These are phyloP conservation scores for Talaromyces thailandensis DNA, from an alignment of 495 filamentous ascomycete genomes.

Conservation along the genomic window DNA sequence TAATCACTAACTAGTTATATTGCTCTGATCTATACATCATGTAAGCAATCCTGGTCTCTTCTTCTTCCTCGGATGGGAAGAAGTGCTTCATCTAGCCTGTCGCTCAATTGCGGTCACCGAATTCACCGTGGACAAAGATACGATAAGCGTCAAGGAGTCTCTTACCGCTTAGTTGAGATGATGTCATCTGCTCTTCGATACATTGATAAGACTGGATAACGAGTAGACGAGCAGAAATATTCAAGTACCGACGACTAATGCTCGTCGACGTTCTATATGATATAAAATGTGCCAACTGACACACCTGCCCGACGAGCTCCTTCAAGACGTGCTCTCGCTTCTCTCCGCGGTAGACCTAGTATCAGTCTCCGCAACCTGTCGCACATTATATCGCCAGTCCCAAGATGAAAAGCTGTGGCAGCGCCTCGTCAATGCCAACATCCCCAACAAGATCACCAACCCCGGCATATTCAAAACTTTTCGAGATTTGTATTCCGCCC, in stretches of 20 bases:
- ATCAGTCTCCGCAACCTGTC: constrained; percentile 45
- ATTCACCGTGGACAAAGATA: background rate
- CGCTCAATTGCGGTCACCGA: background rate
- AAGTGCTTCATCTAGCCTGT: background rate
- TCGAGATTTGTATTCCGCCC: constrained; percentile 59
- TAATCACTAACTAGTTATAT: no score
- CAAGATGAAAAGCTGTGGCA: constrained; percentile 55
- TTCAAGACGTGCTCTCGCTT: constrained; percentile 51
- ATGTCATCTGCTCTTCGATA: background rate
- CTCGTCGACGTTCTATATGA: background rate
- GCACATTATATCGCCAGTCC: constrained; percentile 38
- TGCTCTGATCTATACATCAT: background rate
- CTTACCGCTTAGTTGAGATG: background rate
- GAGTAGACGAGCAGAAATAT: background rate
- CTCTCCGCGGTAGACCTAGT: constrained; percentile 50
- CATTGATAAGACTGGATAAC: background rate
- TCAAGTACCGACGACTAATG: background rate
- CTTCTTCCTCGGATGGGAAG: background rate
- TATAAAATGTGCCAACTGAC: constrained; percentile 17
- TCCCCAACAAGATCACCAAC: constrained; percentile 38
- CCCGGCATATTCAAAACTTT: constrained; percentile 52
- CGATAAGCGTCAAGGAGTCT: background rate
- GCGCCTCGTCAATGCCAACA: constrained; percentile 48
- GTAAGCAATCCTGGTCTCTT: background rate
- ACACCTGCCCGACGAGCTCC: constrained; percentile 53